Base-by-base conservation (phyloP, 176 grass and related monocot genomes). In the Triticum turgidum region DNA sequence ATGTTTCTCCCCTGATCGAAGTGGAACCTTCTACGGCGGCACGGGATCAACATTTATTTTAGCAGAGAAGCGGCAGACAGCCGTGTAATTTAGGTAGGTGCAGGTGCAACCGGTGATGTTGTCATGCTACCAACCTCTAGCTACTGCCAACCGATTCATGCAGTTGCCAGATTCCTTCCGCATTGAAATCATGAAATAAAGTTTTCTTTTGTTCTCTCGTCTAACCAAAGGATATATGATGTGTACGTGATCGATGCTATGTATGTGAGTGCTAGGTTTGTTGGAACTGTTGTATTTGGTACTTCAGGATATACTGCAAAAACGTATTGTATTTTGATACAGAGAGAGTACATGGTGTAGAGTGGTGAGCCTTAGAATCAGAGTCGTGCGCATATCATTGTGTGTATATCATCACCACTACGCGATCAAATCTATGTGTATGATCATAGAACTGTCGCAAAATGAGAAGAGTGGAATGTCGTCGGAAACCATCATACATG, bases 111-210 rank as follows among this genome's bases (percentile, higher is more conserved):
- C 32, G 67, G 59, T 71, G 87, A 93, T 84, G 91, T 62, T 82
- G 89, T 65, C 87, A 66, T 45, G 39, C 86, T 88, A 92, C 89
- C 87, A 90, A 94, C 89, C 89, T 90, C 85, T 82, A 94, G 85
- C 94, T 82, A 92, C 91, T 85, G 61, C 88, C 82, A 37, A 54
- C 80, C 33, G 44, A 51, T 69, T 70, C 76, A 85, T 79, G 87
- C 77, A 27, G 52, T 85, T 38, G 61, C 71, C 69, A 69, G 42
- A 76, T 82, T 78, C 75, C 42, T 76, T 75, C 80, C 78, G 7
- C 61, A 10, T 21, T 18, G 15, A 38, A 29, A 65, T 69, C 15
- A 35, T 68, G 3, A 68, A 35, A 18, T 35, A 11, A 66, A 82
- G 41, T 64, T 42, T 56, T 56, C 1, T 18, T 78, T 35, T 65